Conservation (phyloP, 2,329 filamentous ascomycete genomes). For the Fusarium virguliforme region DNA sequence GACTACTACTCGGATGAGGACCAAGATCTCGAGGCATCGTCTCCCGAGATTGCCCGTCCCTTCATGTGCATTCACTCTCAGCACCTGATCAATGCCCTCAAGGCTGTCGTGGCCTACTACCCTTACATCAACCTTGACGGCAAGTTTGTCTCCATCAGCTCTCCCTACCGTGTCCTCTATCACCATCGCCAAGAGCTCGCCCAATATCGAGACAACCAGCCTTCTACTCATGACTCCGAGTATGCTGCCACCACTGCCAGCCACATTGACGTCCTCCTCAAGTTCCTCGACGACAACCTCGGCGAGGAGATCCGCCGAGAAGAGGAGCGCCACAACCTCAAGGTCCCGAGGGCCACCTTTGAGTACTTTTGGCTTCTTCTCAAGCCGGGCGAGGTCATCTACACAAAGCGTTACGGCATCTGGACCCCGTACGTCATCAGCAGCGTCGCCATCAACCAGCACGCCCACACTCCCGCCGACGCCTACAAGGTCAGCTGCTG, state of each 20-base stretch:
- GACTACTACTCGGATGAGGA: slow-evolving; percentile 49
- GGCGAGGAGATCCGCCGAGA: slow-evolving; percentile 60
- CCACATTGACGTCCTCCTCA: slow-evolving; percentile 64
- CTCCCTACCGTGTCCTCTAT: slow-evolving; percentile 65
- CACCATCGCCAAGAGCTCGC: slow-evolving; percentile 64
- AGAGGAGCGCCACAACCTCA: slow-evolving; percentile 57
- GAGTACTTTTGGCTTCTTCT: slow-evolving; percentile 65
- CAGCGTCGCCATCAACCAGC: slow-evolving; percentile 47
- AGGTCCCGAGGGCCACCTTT: slow-evolving; percentile 61
- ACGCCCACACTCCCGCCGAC: slow-evolving; percentile 26
- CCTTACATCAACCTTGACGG: slow-evolving; percentile 59
- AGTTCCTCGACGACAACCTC: slow-evolving; percentile 60
- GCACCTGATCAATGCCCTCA: slow-evolving; percentile 64
- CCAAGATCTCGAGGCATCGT: slow-evolving; percentile 46
- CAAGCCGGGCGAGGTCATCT: slow-evolving; percentile 64
- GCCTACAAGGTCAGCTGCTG: slow-evolving; percentile 58
- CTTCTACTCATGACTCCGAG: slow-evolving; percentile 58
- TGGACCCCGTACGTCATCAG: slow-evolving; percentile 63
- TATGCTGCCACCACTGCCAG: slow-evolving; percentile 60
- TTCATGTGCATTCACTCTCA: slow-evolving; percentile 63
- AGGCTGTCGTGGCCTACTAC: slow-evolving; percentile 66
- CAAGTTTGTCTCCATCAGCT: slow-evolving; percentile 58
- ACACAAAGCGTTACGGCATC: slow-evolving; percentile 58
- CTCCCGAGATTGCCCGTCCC: slow-evolving; percentile 53
- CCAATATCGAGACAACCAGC: slow-evolving; percentile 61